Percentiles rank a stretch among this genome's conserved stretches.
Evolutionary conservation across 164 flowering plant species (phyloP).

Genomic region (Magnolia sinica): DNA sequence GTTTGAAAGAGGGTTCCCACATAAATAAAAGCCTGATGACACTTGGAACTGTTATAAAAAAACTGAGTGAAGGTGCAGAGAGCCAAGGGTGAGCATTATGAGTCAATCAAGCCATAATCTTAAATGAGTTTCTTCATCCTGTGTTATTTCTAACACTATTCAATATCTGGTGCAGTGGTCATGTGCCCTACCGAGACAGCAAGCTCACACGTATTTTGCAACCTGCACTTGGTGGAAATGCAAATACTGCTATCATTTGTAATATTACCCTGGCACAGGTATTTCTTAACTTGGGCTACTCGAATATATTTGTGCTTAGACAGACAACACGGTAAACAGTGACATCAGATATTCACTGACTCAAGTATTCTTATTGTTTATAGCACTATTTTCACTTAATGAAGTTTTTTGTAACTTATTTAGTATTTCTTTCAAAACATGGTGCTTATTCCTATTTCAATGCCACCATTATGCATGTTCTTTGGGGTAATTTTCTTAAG

Average conservation of each 20-base stretch:
- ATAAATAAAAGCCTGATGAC: conserved; percentile 98
- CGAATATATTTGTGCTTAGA: background rate
- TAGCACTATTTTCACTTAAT: background rate
- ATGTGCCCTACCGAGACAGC: conserved; percentile 96
- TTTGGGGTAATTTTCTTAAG: background rate
- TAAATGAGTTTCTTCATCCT: background rate
- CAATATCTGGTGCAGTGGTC: conserved; percentile 56
- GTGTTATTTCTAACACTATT: background rate
- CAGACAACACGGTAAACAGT: background rate
- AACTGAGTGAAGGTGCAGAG: conserved; percentile 96
- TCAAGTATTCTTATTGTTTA: too few species aligned
- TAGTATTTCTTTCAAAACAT: background rate
- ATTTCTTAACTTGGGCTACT: background rate
- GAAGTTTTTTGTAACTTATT: background rate
- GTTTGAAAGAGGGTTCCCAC: conserved; percentile 96
- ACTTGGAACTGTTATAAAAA: conserved; percentile 93
- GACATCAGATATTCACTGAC: background rate
- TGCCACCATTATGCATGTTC: background rate
- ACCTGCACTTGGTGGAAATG: conserved; percentile 97
- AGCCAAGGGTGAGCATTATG: conserved; percentile 72
- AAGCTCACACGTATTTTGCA: conserved; percentile 96
- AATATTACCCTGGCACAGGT: conserved; percentile 99
- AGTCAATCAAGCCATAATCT: background rate
- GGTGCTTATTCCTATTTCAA: background rate
- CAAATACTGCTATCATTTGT: conserved; percentile 95